Percentiles rank a stretch among this genome's conserved stretches.
Conservation (phyloP, 2,329 filamentous ascomycete genomes). For the Aspergillus sp. region DNA sequence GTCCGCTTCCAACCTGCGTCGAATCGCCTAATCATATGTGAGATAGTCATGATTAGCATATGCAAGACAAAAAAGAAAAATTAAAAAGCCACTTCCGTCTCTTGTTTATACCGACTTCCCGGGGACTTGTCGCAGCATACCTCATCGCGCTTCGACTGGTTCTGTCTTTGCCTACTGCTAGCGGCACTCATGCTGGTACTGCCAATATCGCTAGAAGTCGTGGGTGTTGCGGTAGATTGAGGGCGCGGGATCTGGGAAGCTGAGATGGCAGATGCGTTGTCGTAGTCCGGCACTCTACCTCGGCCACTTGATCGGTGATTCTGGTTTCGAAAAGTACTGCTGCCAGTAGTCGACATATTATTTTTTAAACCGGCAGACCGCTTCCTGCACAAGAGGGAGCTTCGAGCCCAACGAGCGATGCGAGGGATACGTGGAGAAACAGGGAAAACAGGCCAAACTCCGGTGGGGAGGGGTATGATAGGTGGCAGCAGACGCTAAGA, state of each 20-base stretch:
- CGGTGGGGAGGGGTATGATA: too few species aligned
- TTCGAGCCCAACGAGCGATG: too few species aligned
- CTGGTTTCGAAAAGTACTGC: slow-evolving; percentile 50
- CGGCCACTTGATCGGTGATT: slow-evolving; percentile 41
- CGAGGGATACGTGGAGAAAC: neutral
- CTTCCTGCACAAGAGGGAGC: slow-evolving; percentile 8
- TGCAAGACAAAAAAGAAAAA: slow-evolving; percentile 2
- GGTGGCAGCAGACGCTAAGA: too few species aligned
- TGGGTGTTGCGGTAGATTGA: slow-evolving; percentile 40
- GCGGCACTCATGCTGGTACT: slow-evolving; percentile 70
- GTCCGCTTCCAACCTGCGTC: slow-evolving; percentile 92
- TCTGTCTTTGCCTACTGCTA: slow-evolving; percentile 88
- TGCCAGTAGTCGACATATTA: slow-evolving; percentile 51
- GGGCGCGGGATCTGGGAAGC: slow-evolving; percentile 56
- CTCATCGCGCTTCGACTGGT: slow-evolving; percentile 97
- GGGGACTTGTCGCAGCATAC: slow-evolving; percentile 46
- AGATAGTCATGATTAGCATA: slow-evolving; percentile 14
- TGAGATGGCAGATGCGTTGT: slow-evolving; percentile 24
- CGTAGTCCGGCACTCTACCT: slow-evolving; percentile 47
- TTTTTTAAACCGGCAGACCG: slow-evolving; percentile 11
- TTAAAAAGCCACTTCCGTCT: neutral
- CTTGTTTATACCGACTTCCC: neutral
- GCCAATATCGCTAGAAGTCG: slow-evolving; percentile 45
- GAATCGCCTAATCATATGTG: slow-evolving; percentile 66
- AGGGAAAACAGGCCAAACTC: too few species aligned